Percentiles rank a stretch among this genome's conserved stretches.
Evolutionary conservation across 192 early-diverging fungal species (phyloP).

Genomic region (Backusella macrospora): DNA sequence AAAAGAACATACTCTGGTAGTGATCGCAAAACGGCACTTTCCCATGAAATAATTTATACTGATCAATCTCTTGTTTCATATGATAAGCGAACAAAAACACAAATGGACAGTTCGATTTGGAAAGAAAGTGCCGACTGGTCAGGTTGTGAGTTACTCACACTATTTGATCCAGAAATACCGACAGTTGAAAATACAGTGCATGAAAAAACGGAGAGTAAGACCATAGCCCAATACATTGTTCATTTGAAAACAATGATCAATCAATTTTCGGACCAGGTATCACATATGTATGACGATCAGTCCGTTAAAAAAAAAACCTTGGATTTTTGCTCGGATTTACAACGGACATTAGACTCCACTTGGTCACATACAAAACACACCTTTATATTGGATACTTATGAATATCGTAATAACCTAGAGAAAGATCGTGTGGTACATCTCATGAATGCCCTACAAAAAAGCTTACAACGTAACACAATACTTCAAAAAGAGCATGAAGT

Average conservation of each 20-base stretch:
- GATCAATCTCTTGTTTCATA: conserved; percentile 7
- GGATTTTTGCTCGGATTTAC: conserved; percentile 3
- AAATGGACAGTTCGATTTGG: background rate
- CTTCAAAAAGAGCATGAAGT: background rate
- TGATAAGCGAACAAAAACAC: background rate
- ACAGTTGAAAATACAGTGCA: background rate
- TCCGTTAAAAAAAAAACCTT: conserved; percentile 10
- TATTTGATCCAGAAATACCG: conserved; percentile 3
- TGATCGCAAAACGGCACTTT: background rate
- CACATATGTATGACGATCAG: background rate
- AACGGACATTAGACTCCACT: background rate
- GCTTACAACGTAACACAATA: background rate
- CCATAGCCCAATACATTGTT: background rate
- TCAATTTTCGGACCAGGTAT: conserved; percentile 5
- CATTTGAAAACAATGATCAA: background rate
- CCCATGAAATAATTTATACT: background rate
- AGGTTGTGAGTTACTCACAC: background rate
- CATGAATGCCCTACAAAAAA: background rate
- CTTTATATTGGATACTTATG: background rate
- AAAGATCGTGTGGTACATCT: background rate
- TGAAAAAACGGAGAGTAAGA: background rate
- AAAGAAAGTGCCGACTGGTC: background rate
- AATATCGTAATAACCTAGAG: background rate
- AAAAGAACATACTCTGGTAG: background rate
- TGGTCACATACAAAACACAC: background rate